phyloP scores from a whole-genome alignment of 352 stramenopile species.

The Pythium insidiosum region DNA sequence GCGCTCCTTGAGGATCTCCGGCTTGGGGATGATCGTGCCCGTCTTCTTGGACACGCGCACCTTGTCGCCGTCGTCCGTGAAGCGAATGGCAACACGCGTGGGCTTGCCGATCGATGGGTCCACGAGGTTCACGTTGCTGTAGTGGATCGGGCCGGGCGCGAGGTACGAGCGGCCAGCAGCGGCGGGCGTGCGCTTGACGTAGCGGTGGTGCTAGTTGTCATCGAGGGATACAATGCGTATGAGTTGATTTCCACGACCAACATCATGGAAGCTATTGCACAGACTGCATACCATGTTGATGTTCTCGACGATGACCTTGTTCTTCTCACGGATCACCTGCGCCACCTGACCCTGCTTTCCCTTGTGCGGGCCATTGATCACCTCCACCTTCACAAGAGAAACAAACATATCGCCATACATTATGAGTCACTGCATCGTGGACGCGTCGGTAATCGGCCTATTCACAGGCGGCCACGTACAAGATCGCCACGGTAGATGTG shows the following conservation, averaged over 20 bases:
- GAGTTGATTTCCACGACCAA: no score
- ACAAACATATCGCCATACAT: not conserved
- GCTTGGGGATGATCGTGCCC: conserved; percentile 93
- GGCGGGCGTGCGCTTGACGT: conserved; percentile 73
- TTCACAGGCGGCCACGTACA: conserved; percentile 18
- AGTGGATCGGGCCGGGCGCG: conserved; percentile 76
- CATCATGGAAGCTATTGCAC: not conserved
- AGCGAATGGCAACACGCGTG: conserved; percentile 72
- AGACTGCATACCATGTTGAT: conserved; percentile 63
- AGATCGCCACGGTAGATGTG: conserved; percentile 73
- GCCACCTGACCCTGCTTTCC: conserved; percentile 72
- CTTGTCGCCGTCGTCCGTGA: conserved; percentile 91
- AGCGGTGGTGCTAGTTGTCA: conserved; percentile 64
- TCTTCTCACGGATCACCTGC: conserved; percentile 67
- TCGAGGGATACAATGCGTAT: no score
- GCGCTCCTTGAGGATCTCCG: conserved; percentile 86
- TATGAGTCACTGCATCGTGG: not conserved
- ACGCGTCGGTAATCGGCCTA: not conserved
- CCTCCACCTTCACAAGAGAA: conserved; percentile 43
- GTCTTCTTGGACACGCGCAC: conserved; percentile 93
- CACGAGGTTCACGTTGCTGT: conserved; percentile 83
- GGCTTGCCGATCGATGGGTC: conserved; percentile 76
- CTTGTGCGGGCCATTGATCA: conserved; percentile 76
- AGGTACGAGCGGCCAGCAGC: conserved; percentile 68
- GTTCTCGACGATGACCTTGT: conserved; percentile 80